Percentiles rank a stretch among this genome's conserved stretches.
phyloP scores from a whole-genome alignment of 2,329 filamentous ascomycete genomes.

The Dothistroma septosporum region DNA sequence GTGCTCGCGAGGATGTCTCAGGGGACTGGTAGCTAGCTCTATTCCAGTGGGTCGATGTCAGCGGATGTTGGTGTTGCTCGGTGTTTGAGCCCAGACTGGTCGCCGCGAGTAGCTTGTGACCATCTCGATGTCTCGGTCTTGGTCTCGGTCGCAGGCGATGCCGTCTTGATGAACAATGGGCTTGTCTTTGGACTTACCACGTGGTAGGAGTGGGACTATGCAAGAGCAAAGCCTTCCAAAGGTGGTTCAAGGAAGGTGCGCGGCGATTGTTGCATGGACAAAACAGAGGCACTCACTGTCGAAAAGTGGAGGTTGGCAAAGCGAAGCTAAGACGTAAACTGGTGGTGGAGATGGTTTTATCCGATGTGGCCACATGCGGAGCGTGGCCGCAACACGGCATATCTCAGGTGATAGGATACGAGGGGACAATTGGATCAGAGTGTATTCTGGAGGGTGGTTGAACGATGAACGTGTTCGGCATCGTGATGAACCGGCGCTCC shows the following conservation, averaged over 20 bases:
- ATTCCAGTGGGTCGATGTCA: neutral
- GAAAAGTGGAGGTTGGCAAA: neutral
- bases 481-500: no score
- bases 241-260: neutral
- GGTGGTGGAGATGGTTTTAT: neutral
- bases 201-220: neutral
- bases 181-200: neutral
- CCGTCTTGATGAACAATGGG: neutral
- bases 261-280: neutral
- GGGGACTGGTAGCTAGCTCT: neutral
- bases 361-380: neutral
- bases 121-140: neutral
- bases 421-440: no score
- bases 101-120: neutral
- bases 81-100: neutral
- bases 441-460: no score
- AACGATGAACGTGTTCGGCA: no score
- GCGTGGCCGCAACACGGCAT: no score
- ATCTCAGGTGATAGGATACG: no score
- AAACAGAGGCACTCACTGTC: neutral
- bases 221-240: neutral
- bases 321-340: neutral
- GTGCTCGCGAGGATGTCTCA: slow-evolving; percentile 5
- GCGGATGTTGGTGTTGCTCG: neutral
- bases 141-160: neutral